phyloP scores from a whole-genome alignment of 768 basidiomycete genomes.

The Kwoniella dendrophila region DNA sequence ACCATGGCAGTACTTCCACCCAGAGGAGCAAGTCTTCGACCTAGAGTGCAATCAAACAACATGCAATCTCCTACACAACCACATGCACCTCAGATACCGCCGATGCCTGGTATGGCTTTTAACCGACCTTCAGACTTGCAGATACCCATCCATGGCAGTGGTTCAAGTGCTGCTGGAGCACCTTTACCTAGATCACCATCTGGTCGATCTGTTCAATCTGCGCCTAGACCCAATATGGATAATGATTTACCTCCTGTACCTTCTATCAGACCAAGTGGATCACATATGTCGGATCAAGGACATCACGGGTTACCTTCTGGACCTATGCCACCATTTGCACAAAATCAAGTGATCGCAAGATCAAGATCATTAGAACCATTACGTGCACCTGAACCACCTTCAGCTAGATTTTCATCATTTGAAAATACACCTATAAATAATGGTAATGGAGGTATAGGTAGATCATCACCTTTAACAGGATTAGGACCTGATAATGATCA shows the following conservation, averaged over 20 bases:
- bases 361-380: slow-evolving; percentile 56
- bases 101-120: slow-evolving; percentile 14
- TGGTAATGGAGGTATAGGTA: slow-evolving; percentile 4
- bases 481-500: background rate
- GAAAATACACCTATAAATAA: slow-evolving; percentile 16
- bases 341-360: slow-evolving; percentile 33
- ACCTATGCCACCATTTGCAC: background rate
- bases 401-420: slow-evolving; percentile 49
- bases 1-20: slow-evolving; percentile 35
- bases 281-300: slow-evolving; percentile 37
- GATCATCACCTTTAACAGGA: slow-evolving; percentile 13
- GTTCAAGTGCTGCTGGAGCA: slow-evolving; percentile 18
- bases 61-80: slow-evolving; percentile 11
- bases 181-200: slow-evolving; percentile 43
- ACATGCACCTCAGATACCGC: slow-evolving; percentile 18
- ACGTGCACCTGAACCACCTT: slow-evolving; percentile 46
- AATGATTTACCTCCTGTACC: slow-evolving; percentile 42
- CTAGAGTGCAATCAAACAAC: slow-evolving; percentile 22
- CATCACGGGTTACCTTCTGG: background rate
- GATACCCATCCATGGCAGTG: background rate
- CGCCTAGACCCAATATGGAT: slow-evolving; percentile 23
- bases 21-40: slow-evolving; percentile 44
- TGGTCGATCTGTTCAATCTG: slow-evolving; percentile 46
- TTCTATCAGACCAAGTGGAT: slow-evolving; percentile 30
- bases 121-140: slow-evolving; percentile 6